A percentile compares a stretch with the other conserved stretches of the same genome.
Conservation (phyloP, 768 basidiomycete genomes). For the Phaffia tasmanica region DNA sequence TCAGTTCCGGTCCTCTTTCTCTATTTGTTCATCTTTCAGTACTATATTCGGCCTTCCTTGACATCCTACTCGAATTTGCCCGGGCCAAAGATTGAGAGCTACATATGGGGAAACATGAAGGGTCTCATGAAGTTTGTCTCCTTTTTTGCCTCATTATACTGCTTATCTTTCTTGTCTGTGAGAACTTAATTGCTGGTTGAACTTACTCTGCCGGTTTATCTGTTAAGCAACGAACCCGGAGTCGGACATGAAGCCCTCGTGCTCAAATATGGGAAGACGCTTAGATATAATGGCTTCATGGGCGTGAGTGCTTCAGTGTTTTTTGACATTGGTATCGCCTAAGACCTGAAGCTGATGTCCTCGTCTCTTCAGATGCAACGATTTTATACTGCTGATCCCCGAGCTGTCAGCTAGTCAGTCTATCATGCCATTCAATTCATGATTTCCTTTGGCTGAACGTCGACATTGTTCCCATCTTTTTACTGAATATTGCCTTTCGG, state of each 20-base stretch:
- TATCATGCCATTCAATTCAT: background rate
- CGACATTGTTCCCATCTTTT: background rate
- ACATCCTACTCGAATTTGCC: conserved; percentile 12
- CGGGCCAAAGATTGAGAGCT: conserved; percentile 8
- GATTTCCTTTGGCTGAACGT: background rate
- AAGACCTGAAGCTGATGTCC: background rate
- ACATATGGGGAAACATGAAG: conserved; percentile 20
- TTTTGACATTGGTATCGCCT: no score
- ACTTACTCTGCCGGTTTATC: background rate
- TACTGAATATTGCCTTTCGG: background rate
- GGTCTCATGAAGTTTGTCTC: conserved; percentile 6
- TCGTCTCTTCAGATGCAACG: conserved; percentile 9
- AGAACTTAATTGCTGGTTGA: background rate
- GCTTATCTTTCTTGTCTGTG: background rate
- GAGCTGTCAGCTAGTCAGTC: conserved; percentile 10
- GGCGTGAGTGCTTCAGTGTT: conserved; percentile 2
- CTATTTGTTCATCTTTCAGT: conserved; percentile 6
- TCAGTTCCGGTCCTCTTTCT: background rate
- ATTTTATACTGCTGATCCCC: conserved; percentile 17
- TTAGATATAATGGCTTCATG: conserved; percentile 8
- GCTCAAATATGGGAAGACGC: conserved; percentile 10
- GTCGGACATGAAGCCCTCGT: conserved; percentile 12
- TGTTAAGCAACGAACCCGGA: conserved; percentile 6
- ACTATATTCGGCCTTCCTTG: conserved; percentile 3
- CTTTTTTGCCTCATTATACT: background rate